Evolutionary conservation across 371 early-diverging fungal genomes (phyloP).

Genomic region (Nematocida minor): DNA sequence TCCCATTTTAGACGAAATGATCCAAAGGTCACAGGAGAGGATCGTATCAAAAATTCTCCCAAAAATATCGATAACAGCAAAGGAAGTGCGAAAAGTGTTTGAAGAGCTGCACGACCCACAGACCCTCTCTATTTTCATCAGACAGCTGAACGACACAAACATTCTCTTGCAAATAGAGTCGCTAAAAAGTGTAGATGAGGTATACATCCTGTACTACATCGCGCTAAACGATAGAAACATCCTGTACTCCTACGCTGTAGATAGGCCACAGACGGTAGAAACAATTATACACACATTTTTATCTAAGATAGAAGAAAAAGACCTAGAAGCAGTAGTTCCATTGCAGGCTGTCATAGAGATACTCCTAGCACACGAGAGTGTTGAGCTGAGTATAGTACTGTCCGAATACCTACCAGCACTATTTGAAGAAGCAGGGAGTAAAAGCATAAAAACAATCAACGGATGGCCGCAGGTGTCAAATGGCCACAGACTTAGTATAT

Average conservation of each 20-base stretch:
- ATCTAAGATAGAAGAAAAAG: not conserved
- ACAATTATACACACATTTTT: not conserved
- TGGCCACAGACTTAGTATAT: not conserved
- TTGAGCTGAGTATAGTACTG: not conserved
- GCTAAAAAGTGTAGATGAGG: not conserved
- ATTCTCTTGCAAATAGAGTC: not conserved
- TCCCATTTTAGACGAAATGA: not conserved
- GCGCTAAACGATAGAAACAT: not conserved
- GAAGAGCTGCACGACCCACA: not conserved
- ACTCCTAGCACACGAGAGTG: not conserved
- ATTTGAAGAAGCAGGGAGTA: not conserved
- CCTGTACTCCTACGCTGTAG: not conserved
- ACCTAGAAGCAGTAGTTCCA: not conserved
- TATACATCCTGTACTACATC: not conserved
- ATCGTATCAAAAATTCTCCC: not conserved
- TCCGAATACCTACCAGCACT: not conserved
- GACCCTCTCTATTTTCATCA: not conserved
- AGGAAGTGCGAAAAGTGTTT: not conserved
- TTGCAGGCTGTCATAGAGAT: not conserved
- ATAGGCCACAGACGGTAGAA: not conserved
- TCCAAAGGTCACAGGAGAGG: not conserved
- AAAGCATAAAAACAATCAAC: not conserved
- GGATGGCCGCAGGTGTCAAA: not conserved
- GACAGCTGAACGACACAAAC: not conserved
- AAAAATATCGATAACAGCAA: not conserved